Conservation (phyloP, 2,329 filamentous ascomycete species). For the Cadophora sp. region DNA sequence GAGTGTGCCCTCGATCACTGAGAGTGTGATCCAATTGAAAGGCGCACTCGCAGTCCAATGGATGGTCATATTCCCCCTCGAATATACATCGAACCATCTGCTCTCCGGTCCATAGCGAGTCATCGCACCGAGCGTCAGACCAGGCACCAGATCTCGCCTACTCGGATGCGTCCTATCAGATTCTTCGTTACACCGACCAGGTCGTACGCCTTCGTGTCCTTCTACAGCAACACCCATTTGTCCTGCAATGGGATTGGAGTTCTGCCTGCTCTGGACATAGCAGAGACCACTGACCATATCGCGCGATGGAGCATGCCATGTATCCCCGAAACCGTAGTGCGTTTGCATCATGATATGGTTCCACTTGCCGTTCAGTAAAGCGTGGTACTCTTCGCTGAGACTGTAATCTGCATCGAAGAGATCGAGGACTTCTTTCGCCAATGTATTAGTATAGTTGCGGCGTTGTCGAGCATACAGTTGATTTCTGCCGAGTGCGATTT, state of each 20-base stretch:
- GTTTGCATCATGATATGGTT: slow-evolving; percentile 64
- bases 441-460: slow-evolving; percentile 58
- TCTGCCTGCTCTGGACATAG: slow-evolving; percentile 62
- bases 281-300: slow-evolving; percentile 66
- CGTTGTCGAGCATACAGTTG: slow-evolving; percentile 60
- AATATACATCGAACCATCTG: slow-evolving; percentile 68
- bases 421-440: slow-evolving; percentile 58
- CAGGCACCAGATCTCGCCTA: slow-evolving; percentile 43
- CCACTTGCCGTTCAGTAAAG: slow-evolving; percentile 64
- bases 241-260: slow-evolving; percentile 53
- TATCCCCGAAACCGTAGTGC: slow-evolving; percentile 57
- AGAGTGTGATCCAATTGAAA: slow-evolving; percentile 48
- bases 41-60: slow-evolving; percentile 54
- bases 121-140: slow-evolving; percentile 47
- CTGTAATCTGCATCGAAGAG: slow-evolving; percentile 61
- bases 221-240: slow-evolving; percentile 58
- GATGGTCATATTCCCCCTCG: slow-evolving; percentile 57
- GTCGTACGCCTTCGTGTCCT: slow-evolving; percentile 43
- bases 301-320: slow-evolving; percentile 74
- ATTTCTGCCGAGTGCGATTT: slow-evolving; percentile 55
- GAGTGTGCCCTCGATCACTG: slow-evolving; percentile 55
- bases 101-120: slow-evolving; percentile 59
- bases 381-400: slow-evolving; percentile 61
- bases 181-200: slow-evolving; percentile 56
- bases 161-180: slow-evolving; percentile 56